phyloP scores from a whole-genome alignment of 108 stramenopile species.

The Bacterosira constricta region DNA sequence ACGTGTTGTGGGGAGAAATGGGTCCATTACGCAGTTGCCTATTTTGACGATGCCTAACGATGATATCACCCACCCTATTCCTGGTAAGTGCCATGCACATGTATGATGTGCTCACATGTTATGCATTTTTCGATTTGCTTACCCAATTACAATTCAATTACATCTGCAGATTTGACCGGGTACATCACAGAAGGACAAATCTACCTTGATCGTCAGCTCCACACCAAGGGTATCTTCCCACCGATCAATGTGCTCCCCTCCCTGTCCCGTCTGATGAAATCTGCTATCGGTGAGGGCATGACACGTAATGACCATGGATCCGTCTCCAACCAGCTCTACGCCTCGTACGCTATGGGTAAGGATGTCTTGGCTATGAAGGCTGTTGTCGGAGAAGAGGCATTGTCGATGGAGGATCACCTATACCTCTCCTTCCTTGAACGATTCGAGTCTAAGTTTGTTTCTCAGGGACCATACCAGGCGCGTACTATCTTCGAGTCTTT shows the following conservation, averaged over 20 bases:
- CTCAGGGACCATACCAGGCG: conserved; percentile 98
- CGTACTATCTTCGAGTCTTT: conserved; percentile 98
- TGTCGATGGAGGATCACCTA: conserved; percentile 99
- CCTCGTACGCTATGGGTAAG: conserved; percentile 99
- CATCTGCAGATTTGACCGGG: conserved; percentile 86
- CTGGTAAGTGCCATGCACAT: conserved; percentile 53
- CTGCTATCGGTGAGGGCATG: conserved; percentile 99
- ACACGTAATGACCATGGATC: conserved; percentile 97
- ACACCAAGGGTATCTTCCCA: conserved; percentile 99
- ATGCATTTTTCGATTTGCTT: neutral
- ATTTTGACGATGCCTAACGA: conserved; percentile 99
- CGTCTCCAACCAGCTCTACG: conserved; percentile 99
- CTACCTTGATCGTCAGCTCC: conserved; percentile 97
- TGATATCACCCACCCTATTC: conserved; percentile 99
- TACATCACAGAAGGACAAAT: conserved; percentile 99
- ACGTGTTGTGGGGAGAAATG: conserved; percentile 98
- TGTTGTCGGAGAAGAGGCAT: conserved; percentile 99
- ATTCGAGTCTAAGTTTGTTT: conserved; percentile 98
- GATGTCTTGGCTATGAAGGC: conserved; percentile 99
- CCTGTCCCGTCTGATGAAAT: conserved; percentile 99
- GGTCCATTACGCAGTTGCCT: conserved; percentile 99
- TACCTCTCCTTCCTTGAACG: conserved; percentile 98
- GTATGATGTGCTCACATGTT: neutral
- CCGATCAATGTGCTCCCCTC: conserved; percentile 99
- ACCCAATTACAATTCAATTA: neutral